Base-by-base conservation (phyloP, 2,329 filamentous ascomycete species). In the Trichoderma cornu-damae region DNA sequence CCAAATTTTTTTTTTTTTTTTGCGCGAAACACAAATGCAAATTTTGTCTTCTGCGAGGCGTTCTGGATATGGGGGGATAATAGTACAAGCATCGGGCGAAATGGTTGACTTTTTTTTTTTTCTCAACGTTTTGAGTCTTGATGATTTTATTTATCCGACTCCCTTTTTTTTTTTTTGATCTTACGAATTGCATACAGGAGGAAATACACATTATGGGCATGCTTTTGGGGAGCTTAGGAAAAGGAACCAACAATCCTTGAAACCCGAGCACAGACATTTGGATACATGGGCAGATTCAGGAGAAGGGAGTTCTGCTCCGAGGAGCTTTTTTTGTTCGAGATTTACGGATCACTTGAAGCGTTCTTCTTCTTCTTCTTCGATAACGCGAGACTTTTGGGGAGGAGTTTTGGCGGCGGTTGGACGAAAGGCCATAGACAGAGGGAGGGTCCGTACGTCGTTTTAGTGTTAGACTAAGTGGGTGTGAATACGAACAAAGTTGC, bases 111-210 rank as follows among this genome's bases (percentile, higher is more conserved):
- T 22, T 59, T 22, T 57, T 57, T 24, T 55, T 47, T 28, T 11
- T 55, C 37, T 28, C 37, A 34, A 22, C 37, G n/a, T 42, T 54
- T 47, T 26, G 35, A 42, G 53, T 55, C 16, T 37, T 55, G 26
- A 47, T 38, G 52, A 46, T 47, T 28, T 38, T 47, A 38, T 46
- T 37, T 47, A 16, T 37, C 12, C 24, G 2, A 22, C 18, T 28
- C 42, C 9, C 14, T 48, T 55, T 22, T 38, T 38, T 24, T 6
- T 53, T 37, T 18, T 48, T 55, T 22, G 50, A 38, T 24, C 11
- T 53, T 37, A 53, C 40, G 50, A 53, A 43, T 58, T 58, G 56
- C 48, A 51, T 58, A 58, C 37, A 58, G 48, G 56, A 52, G 47
- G 47, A 58, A 52, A 50, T 49, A 57, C 34, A 35, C 42, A 55